These are phyloP conservation scores for Prunella vulgaris DNA, from an alignment of 257 asterid species.

Conservation along the genomic window DNA sequence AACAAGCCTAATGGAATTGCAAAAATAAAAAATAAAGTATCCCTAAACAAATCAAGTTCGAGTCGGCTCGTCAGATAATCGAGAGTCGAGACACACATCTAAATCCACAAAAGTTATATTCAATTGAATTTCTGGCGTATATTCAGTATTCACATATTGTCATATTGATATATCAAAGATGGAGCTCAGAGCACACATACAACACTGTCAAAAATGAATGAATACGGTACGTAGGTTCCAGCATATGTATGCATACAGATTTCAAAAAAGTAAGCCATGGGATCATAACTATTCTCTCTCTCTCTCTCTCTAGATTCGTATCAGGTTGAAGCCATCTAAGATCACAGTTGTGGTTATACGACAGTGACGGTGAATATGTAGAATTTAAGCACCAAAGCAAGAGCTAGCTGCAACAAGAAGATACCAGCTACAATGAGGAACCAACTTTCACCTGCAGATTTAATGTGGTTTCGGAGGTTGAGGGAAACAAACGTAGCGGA, in stretches of 20 bases:
- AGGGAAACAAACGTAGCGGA: conserved; percentile 91
- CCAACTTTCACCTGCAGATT: conserved; percentile 98
- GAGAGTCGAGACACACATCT: not conserved
- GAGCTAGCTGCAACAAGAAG: conserved; percentile 93
- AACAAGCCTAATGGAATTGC: too few species aligned
- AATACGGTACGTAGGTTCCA: conserved; percentile 27
- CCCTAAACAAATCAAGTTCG: too few species aligned
- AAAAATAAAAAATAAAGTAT: too few species aligned
- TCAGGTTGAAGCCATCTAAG: conserved; percentile 8
- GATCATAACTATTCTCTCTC: not conserved
- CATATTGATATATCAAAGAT: conserved; percentile 21
- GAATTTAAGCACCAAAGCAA: conserved; percentile 73
- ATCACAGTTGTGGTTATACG: conserved; percentile 30
- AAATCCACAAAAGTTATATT: conserved; percentile 6
- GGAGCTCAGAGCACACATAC: conserved; percentile 21
- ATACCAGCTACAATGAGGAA: conserved; percentile 79
- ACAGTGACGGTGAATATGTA: conserved; percentile 67
- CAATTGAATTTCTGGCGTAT: conserved; percentile 18
- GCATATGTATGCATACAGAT: conserved; percentile 18
- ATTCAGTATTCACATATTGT: conserved; percentile 31
- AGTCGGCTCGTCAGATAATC: too few species aligned
- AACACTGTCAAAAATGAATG: conserved; percentile 46
- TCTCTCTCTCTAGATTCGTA: not conserved
- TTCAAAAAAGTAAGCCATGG: not conserved
- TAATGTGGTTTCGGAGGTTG: conserved; percentile 81